Conservation (phyloP, 2,329 filamentous ascomycete species). For the Fusarium agapanthi region DNA sequence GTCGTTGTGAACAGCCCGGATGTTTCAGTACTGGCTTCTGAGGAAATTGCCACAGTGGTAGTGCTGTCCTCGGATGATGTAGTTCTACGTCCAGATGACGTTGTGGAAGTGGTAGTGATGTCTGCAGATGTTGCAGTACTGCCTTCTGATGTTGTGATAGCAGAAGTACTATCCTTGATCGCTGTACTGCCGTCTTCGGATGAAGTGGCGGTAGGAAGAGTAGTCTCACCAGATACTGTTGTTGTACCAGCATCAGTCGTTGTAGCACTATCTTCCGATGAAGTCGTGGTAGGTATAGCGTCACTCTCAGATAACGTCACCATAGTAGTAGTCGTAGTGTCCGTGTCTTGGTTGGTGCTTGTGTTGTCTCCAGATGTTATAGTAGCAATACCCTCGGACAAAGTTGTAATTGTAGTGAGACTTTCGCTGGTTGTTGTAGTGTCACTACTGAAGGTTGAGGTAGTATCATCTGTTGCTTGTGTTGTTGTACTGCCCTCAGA, state of each 20-base stretch:
- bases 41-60: too few relatives aligned
- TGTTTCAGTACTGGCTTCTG: too few relatives aligned
- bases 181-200: background rate
- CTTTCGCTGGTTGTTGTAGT: fast-evolving
- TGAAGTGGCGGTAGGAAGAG: fast-evolving
- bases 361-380: too few relatives aligned
- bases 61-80: too few relatives aligned
- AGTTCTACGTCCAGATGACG: background rate
- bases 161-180: background rate
- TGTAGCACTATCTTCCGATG: background rate
- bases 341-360: background rate
- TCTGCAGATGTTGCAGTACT: background rate
- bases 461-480: fast-evolving
- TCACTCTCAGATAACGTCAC: background rate
- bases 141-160: background rate
- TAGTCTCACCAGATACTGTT: fast-evolving
- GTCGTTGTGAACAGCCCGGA: fast-evolving
- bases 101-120: background rate
- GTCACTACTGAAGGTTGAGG: too few relatives aligned
- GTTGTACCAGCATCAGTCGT: fast-evolving
- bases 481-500: background rate
- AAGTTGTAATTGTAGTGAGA: fast-evolving
- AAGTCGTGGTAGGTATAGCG: fast-evolving
- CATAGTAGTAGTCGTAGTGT: background rate
- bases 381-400: fast-evolving